Evolutionary conservation across 495 filamentous ascomycete genomes (phyloP).

Genomic region (Copromyces sp.): DNA sequence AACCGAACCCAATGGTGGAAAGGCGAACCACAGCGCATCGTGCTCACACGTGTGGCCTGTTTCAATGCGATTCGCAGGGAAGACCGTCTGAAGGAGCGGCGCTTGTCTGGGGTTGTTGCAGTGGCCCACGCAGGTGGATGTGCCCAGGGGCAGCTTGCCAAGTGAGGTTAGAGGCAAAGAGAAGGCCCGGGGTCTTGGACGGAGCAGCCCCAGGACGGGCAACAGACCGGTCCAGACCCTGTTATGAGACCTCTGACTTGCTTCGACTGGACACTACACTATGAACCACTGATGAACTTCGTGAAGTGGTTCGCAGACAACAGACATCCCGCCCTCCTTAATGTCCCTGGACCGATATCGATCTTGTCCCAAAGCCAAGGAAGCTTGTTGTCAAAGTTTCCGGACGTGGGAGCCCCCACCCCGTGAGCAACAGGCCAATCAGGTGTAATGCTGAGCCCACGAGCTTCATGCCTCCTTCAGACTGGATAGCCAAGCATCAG

Average conservation of each 20-base stretch:
- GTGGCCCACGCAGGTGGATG: neutral
- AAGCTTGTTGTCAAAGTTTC: neutral
- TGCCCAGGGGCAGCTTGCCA: neutral
- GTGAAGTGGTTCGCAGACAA: neutral
- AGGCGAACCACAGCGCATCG: neutral
- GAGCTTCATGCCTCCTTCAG: neutral
- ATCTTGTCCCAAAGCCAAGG: neutral
- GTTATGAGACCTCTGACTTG: neutral
- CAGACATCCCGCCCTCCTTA: neutral
- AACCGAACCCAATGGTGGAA: neutral
- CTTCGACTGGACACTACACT: neutral
- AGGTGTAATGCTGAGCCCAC: neutral
- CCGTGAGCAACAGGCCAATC: neutral
- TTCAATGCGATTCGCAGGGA: neutral
- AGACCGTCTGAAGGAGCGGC: neutral
- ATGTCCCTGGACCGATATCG: neutral
- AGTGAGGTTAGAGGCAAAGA: neutral
- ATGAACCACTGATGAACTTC: neutral
- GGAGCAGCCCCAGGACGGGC: neutral
- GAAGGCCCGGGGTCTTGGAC: neutral
- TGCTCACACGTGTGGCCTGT: neutral
- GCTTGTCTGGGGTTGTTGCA: neutral
- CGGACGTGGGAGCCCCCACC: neutral
- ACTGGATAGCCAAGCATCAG: neutral
- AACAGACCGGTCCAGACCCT: neutral